Evolutionary conservation across 441 rosid species (phyloP).

Genomic region (Pelargonium fulgidum): DNA sequence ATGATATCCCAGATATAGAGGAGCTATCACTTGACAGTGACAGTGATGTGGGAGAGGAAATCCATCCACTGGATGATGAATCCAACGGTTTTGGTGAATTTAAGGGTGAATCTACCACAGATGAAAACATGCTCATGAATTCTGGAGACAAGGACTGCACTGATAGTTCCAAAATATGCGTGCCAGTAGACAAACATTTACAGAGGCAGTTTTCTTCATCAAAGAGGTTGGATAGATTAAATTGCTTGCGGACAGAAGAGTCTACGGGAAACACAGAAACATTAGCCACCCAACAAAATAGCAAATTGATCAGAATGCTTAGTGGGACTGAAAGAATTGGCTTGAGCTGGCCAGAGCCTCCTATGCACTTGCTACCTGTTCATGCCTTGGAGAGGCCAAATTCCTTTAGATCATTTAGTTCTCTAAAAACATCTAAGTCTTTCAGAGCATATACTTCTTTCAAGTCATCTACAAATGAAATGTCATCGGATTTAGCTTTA

Average conservation of each 20-base stretch:
- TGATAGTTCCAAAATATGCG: conserved; percentile 24
- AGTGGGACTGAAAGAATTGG: conserved; percentile 77
- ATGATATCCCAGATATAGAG: conserved; percentile 60
- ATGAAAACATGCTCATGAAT: conserved; percentile 20
- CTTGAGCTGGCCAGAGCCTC: conserved; percentile 89
- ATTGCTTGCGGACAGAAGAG: conserved; percentile 45
- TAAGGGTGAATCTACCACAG: conserved; percentile 15
- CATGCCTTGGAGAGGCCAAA: conserved; percentile 51
- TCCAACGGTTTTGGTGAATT: conserved; percentile 24
- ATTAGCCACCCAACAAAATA: conserved; percentile 21
- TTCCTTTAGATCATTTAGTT: conserved; percentile 51
- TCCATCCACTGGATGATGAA: conserved; percentile 69
- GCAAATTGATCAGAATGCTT: conserved; percentile 46
- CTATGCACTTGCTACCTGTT: conserved; percentile 53
- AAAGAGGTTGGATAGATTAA: conserved; percentile 54
- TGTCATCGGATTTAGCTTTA: conserved; percentile 36
- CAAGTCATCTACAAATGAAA: conserved; percentile 39
- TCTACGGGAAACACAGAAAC: conserved; percentile 23
- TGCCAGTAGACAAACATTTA: conserved; percentile 34
- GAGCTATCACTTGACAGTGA: conserved; percentile 66
- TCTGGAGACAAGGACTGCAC: conserved; percentile 20
- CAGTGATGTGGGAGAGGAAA: conserved; percentile 66
- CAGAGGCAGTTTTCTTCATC: conserved; percentile 50
- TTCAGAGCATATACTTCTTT: conserved; percentile 54
- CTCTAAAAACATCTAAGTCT: conserved; percentile 50